Base-by-base conservation (phyloP, 148 eudicot genomes). In the Euryodendron excelsum region DNA sequence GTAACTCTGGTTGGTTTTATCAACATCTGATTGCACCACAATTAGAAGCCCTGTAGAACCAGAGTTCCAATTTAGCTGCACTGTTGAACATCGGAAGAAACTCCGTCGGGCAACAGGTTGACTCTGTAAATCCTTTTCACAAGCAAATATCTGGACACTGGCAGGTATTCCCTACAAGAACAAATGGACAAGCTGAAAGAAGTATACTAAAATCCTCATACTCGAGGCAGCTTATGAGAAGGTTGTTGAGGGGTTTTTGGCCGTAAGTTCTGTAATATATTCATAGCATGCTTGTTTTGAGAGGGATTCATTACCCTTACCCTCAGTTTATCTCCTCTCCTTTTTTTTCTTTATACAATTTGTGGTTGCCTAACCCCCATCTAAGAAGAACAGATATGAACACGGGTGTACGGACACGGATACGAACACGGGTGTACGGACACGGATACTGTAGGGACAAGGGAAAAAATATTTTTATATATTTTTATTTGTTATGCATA, bases 1-100 rank as follows among this genome's bases (percentile, higher is more conserved):
- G 85, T 93, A 93, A 89, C 99, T 96, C 87, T 96, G 98, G 82
- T 93, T 93, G 31, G 98, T 96, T 91, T 92, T 92, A 85, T 96
- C 99, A 83, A 93, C 98, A 85, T 96, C 99, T 80, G 98, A 85
- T 83, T 93, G 99, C 78, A 94, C 98, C 84, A 93, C 88, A 72
- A 84, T 85, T 56, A 96, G 90, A 73, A 96, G 92, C 71, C 97
- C 99, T 39, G 95, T 93, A 55, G 99, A 92, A 50, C 97, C 93
- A 82, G 48, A 8, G 80, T 96, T 96, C 99, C 99, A 96, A 79
- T 81, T 86, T 62, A 92, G 82, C 74, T 96, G 97, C 55, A 93
- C 97, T 7, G 94, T 87, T 45, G 97, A 90, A 78, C 98, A 92
- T 33, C 99, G 86, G 80, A 96, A 96, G 88, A 96, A 96, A 84